Evolutionary conservation across 129 eudicot genomes (phyloP), one percentile per base, ranked within the genome.

Genomic region (Flaveria sonorensis): DNA sequence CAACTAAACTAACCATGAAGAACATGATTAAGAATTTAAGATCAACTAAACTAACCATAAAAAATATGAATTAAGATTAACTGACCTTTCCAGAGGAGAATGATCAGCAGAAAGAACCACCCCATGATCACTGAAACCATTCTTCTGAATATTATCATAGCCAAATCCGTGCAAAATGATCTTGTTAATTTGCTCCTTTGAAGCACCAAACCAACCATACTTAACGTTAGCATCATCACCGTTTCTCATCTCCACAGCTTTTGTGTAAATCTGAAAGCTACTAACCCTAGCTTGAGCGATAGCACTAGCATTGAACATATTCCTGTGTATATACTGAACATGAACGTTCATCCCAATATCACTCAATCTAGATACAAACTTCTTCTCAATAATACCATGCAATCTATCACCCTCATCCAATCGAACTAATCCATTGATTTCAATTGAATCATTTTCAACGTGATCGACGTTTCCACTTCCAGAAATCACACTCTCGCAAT

Each of bases 151-250:
- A 71, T 79, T 75, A 6, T 47, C 67, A 66, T 74, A 74, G 2
- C 89, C 75, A 72, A 93, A 93, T 30, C 98, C 98, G 39, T 81
- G 83, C 8, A 70, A 21, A 19, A 90, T 14, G 39, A 93, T 84
- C 14, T 23, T 84, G 20, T 77, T 13, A 4, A 93, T 82, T 56
- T 91, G 90, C 46, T 78, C 75, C 55, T 75, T 86, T 14, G 93
- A 83, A 68, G 68, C 87, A 79, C 97, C 92, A 78, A 60, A 90
- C 96, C 98, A 93, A 56, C 85, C 98, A 65, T 85, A 90, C 75
- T 80, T 90, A 14, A 88, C 46, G 48, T 87, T 87, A 4, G 87
- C 83, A 73, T 72, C 66, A 32, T 89, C 96, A 0, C 81, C 87
- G 46, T 55, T 67, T 47, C 87, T 86, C 14, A 28, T 78, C 72